Evolutionary conservation across 2,329 filamentous ascomycete genomes (phyloP).

Genomic region (Dryadomyces sulphureus): DNA sequence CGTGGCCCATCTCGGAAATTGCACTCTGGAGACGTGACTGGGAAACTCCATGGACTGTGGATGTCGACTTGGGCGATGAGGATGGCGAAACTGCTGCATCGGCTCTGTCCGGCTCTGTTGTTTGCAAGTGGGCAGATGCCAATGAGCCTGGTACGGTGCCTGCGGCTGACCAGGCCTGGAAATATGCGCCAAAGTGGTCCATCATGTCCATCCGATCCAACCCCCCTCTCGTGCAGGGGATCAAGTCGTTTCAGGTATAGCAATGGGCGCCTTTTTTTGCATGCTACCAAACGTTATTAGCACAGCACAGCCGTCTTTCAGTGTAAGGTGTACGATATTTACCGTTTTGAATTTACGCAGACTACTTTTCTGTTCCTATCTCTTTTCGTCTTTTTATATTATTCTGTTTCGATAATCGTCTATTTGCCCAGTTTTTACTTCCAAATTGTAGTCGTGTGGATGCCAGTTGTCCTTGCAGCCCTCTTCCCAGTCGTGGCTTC

Average conservation of each 20-base stretch:
- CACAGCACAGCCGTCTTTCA: background rate
- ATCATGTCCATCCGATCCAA: slow-evolving; percentile 53
- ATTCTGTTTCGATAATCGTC: too few species aligned
- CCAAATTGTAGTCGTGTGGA: too few species aligned
- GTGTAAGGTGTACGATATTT: background rate
- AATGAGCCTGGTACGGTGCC: slow-evolving; percentile 61
- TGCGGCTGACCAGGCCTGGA: slow-evolving; percentile 64
- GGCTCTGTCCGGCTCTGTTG: slow-evolving; percentile 45
- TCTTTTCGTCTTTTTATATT: too few species aligned
- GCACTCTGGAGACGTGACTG: slow-evolving; percentile 74
- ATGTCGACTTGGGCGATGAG: slow-evolving; percentile 44
- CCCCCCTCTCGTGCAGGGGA: slow-evolving; percentile 71
- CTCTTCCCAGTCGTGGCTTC: background rate
- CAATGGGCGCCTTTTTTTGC: too few species aligned
- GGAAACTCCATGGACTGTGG: slow-evolving; percentile 61
- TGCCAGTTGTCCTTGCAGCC: too few species aligned
- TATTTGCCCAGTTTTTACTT: too few species aligned
- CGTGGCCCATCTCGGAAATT: slow-evolving; percentile 39
- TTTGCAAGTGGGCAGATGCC: slow-evolving; percentile 79
- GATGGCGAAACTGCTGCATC: slow-evolving; percentile 2
- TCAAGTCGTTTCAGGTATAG: slow-evolving; percentile 25
- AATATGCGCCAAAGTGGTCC: slow-evolving; percentile 69
- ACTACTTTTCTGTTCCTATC: too few species aligned
- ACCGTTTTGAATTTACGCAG: too few species aligned
- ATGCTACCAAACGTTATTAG: too few species aligned